Conservation (phyloP, 2,329 filamentous ascomycete species). For the Penicillium sp. region DNA sequence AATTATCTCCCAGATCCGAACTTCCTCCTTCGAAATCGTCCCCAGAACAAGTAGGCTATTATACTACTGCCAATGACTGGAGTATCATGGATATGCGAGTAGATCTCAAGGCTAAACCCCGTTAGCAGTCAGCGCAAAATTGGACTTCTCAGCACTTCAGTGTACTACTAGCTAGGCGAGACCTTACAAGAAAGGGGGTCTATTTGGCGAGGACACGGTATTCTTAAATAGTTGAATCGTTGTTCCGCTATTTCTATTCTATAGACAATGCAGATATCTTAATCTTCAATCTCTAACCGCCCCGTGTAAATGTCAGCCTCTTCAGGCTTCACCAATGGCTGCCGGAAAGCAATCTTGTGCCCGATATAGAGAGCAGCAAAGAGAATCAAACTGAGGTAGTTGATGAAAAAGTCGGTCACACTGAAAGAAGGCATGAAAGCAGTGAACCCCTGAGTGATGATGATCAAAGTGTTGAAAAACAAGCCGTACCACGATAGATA, state of each 20-base stretch:
- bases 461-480: conserved; percentile 65
- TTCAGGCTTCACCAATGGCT: conserved; percentile 37
- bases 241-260: not conserved
- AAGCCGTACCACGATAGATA: conserved; percentile 67
- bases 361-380: conserved; percentile 62
- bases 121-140: too few relatives aligned
- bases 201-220: too few relatives aligned
- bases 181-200: too few relatives aligned
- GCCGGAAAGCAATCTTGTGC: conserved; percentile 56
- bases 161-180: too few relatives aligned
- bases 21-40: too few relatives aligned
- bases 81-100: too few relatives aligned
- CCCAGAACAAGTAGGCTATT: too few relatives aligned
- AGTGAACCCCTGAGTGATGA: conserved; percentile 69
- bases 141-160: too few relatives aligned
- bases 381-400: conserved; percentile 54
- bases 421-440: conserved; percentile 64
- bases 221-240: not conserved
- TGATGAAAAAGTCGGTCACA: conserved; percentile 55
- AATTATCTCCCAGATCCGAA: too few relatives aligned
- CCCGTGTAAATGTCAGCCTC: not conserved
- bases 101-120: too few relatives aligned
- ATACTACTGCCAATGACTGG: too few relatives aligned
- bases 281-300: not conserved
- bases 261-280: not conserved